Percentiles rank a stretch among this genome's conserved stretches.
These are phyloP conservation scores for Russula emetica DNA, from an alignment of 768 basidiomycete species.

Conservation along the genomic window DNA sequence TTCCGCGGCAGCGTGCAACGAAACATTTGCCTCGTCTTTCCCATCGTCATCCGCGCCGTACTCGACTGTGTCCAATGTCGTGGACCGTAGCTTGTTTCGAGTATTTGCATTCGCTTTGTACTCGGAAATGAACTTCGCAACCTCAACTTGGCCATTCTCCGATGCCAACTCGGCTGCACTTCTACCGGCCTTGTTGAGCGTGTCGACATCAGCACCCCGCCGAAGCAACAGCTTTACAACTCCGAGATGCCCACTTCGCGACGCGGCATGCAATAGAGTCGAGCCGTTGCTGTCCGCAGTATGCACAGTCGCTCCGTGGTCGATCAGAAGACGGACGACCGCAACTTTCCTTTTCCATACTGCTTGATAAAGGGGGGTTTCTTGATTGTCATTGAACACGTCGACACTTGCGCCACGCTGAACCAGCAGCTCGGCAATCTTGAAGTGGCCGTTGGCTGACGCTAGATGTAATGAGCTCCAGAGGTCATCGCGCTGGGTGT, in stretches of 20 bases:
- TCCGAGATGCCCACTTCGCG: background rate
- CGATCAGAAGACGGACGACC: slow-evolving; percentile 1
- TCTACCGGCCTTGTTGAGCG: background rate
- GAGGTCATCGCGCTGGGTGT: background rate
- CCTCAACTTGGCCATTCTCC: too few species aligned
- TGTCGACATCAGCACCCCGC: background rate
- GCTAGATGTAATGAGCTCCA: background rate
- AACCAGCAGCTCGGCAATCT: background rate
- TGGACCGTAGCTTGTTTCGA: background rate
- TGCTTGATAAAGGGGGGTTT: background rate
- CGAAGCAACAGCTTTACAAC: background rate
- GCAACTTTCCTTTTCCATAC: background rate
- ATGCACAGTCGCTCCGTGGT: slow-evolving; percentile 2
- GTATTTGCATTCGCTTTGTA: background rate
- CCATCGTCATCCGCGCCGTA: background rate
- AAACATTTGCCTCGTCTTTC: too few species aligned
- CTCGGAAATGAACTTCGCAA: background rate
- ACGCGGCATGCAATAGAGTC: slow-evolving; percentile 3
- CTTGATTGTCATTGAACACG: background rate
- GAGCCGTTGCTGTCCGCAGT: background rate
- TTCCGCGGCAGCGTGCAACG: slow-evolving; percentile 3
- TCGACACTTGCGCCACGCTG: background rate
- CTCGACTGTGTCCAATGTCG: background rate
- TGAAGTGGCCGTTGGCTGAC: background rate
- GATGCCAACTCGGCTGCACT: background rate